Conservation (phyloP, 2,329 filamentous ascomycete species). For the Podosphaera fusca region DNA sequence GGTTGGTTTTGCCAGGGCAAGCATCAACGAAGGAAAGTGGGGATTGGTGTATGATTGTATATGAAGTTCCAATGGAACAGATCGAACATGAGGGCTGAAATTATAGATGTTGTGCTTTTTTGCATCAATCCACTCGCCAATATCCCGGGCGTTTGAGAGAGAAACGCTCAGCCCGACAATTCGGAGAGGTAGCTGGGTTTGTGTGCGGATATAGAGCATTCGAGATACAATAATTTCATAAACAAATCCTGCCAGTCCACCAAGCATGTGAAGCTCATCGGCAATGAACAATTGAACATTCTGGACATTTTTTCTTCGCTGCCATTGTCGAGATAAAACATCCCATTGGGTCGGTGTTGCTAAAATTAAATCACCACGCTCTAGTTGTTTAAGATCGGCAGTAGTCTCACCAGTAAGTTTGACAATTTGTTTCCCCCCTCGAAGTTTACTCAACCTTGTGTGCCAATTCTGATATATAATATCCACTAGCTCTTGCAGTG, state of each 20-base stretch:
- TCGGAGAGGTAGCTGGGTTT: slow-evolving; percentile 63
- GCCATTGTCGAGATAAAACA: slow-evolving; percentile 85
- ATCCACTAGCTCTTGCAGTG: slow-evolving; percentile 84
- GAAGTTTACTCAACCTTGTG: slow-evolving; percentile 44
- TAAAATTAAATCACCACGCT: slow-evolving; percentile 68
- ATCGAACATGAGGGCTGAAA: slow-evolving; percentile 79
- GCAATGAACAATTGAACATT: slow-evolving; percentile 78
- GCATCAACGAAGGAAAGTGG: slow-evolving; percentile 93
- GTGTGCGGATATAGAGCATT: slow-evolving; percentile 86
- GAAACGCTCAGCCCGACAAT: slow-evolving; percentile 83
- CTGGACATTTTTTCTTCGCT: slow-evolving; percentile 85
- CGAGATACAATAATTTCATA: slow-evolving; percentile 96
- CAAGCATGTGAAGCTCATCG: slow-evolving; percentile 84
- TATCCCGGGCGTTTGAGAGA: slow-evolving; percentile 73
- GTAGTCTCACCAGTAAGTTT: slow-evolving; percentile 88
- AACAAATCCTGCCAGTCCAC: slow-evolving; percentile 63
- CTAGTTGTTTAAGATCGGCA: slow-evolving; percentile 70
- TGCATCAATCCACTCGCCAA: slow-evolving; percentile 94
- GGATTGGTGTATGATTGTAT: slow-evolving; percentile 90
- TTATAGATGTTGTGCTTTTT: slow-evolving; percentile 98
- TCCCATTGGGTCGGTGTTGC: slow-evolving; percentile 94
- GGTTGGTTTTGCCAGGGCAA: slow-evolving; percentile 90
- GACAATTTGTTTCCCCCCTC: slow-evolving; percentile 70
- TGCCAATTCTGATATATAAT: slow-evolving; percentile 66
- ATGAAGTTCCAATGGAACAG: slow-evolving; percentile 75